phyloP scores from a whole-genome alignment of 805 yeast species.

The Clavispora vitiphila region DNA sequence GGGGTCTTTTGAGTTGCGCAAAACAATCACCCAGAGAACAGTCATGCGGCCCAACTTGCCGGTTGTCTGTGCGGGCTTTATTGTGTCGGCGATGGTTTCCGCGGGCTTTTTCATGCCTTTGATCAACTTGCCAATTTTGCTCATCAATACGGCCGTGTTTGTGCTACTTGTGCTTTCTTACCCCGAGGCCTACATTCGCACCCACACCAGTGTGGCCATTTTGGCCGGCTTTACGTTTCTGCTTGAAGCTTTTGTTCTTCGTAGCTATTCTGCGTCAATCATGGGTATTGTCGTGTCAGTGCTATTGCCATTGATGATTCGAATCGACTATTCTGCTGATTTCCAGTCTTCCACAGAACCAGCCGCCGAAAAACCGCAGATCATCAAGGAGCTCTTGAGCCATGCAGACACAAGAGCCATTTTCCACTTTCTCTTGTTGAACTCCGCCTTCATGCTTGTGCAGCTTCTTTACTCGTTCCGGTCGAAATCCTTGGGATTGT shows the following conservation, averaged over 20 bases:
- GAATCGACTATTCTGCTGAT: slow-evolving; percentile 5
- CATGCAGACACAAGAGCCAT: slow-evolving; percentile 77
- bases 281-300: slow-evolving; percentile 6
- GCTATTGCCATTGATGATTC: slow-evolving; percentile 8
- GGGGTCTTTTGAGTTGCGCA: slow-evolving; percentile 11
- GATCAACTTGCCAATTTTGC: slow-evolving; percentile 9
- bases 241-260: slow-evolving; percentile 12
- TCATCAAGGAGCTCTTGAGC: slow-evolving; percentile 27
- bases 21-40: not conserved
- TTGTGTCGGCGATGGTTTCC: not conserved
- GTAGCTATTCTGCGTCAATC: slow-evolving; percentile 2
- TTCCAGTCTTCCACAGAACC: not conserved
- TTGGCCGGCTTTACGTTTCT: slow-evolving; percentile 10
- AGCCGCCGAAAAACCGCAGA: slow-evolving; percentile 8
- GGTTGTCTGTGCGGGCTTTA: not conserved
- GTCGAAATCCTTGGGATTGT: slow-evolving; percentile 83
- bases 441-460: slow-evolving; percentile 89
- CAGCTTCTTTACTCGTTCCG: slow-evolving; percentile 89
- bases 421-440: slow-evolving; percentile 77
- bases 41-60: not conserved
- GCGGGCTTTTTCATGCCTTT: slow-evolving; percentile 1
- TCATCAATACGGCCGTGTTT: slow-evolving; percentile 9
- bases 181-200: slow-evolving; percentile 5
- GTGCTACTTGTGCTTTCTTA: slow-evolving; percentile 10
- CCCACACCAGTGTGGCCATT: slow-evolving; percentile 7